A percentile compares a stretch with the other conserved stretches of the same genome.
Conservation (phyloP, 1,284 basidiomycete species). For the Ceratobasidium sp. region DNA sequence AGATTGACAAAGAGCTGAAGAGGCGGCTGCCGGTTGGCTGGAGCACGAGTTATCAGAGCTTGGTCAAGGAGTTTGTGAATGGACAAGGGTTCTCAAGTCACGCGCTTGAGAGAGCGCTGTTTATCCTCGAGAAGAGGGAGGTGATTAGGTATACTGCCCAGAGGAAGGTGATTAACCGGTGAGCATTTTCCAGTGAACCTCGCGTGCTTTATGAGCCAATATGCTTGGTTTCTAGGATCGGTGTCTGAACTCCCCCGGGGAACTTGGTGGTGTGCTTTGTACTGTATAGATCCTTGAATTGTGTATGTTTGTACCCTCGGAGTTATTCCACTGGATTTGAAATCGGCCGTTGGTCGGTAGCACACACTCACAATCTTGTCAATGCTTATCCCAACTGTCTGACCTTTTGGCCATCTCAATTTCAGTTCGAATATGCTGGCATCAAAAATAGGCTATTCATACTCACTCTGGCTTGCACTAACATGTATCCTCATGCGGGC, state of each 20-base stretch:
- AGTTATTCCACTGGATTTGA: too few species aligned
- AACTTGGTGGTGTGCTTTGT: too few species aligned
- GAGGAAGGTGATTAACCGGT: slow-evolving; percentile 52
- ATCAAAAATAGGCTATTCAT: not conserved
- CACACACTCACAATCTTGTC: too few species aligned
- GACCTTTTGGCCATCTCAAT: not conserved
- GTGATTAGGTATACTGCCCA: slow-evolving; percentile 89
- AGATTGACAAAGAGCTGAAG: slow-evolving; percentile 92
- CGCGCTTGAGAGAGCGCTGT: slow-evolving; percentile 92
- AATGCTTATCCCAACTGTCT: not conserved
- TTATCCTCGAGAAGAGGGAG: slow-evolving; percentile 94
- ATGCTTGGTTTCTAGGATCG: slow-evolving; percentile 6
- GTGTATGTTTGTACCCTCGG: too few species aligned
- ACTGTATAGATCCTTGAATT: too few species aligned
- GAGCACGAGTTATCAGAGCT: slow-evolving; percentile 94
- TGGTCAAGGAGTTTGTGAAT: slow-evolving; percentile 95
- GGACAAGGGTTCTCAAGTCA: slow-evolving; percentile 92
- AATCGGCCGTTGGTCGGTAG: not conserved
- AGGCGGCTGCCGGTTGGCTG: slow-evolving; percentile 94
- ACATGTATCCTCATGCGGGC: slow-evolving; percentile 24
- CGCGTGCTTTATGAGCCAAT: not conserved
- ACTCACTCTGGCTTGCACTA: not conserved
- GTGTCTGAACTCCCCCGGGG: slow-evolving; percentile 4
- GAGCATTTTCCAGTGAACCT: not conserved
- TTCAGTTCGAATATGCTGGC: not conserved